These are phyloP conservation scores for Closterium sp. DNA, from an alignment of 139 green algal genomes.

Conservation along the genomic window DNA sequence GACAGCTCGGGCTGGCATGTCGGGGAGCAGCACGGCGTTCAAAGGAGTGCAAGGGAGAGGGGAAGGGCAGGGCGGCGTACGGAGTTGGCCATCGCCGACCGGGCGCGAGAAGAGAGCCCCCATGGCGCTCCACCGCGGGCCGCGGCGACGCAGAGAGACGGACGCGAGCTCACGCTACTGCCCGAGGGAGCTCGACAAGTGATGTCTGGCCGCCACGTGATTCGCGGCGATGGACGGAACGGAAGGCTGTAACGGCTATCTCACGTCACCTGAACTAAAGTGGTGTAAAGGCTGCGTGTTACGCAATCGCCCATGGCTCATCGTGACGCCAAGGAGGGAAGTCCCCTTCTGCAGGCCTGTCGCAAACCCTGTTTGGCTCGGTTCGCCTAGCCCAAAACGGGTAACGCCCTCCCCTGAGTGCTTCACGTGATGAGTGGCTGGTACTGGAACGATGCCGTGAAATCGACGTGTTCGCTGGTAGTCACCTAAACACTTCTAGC, in stretches of 20 bases:
- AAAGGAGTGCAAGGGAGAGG: not conserved
- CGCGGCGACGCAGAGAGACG: not conserved
- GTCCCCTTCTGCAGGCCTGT: not conserved
- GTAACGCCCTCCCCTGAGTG: no score
- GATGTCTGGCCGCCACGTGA: not conserved
- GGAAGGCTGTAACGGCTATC: not conserved
- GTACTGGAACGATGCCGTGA: not conserved
- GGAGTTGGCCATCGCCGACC: not conserved
- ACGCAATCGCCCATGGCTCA: not conserved
- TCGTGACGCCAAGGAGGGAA: not conserved
- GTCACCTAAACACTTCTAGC: not conserved
- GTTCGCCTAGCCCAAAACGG: no score
- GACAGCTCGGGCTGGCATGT: no score
- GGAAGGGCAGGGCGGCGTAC: not conserved
- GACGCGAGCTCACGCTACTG: not conserved
- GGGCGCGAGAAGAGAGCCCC: not conserved
- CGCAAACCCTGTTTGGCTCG: no score
- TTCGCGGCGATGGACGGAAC: not conserved
- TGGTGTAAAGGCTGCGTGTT: not conserved
- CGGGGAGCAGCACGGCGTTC: not conserved
- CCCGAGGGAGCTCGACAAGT: not conserved
- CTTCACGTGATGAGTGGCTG: no score
- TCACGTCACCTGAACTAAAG: not conserved
- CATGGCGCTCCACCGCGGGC: not conserved
- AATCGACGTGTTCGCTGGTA: not conserved